A percentile compares a stretch with the other conserved stretches of the same genome.
phyloP scores from a whole-genome alignment of 2,329 filamentous ascomycete species.

The Fusarium sp. region DNA sequence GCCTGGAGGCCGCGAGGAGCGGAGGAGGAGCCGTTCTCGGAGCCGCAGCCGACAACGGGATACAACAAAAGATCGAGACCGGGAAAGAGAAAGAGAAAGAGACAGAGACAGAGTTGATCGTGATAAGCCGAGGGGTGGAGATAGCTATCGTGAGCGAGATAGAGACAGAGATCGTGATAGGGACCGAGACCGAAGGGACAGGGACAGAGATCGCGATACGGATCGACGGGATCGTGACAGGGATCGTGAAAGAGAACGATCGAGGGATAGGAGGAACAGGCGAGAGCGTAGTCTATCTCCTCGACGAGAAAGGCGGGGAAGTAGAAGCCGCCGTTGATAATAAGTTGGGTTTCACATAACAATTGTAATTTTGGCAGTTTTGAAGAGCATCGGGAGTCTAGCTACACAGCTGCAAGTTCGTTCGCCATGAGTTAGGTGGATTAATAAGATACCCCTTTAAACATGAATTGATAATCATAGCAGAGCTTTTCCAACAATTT shows the following conservation, averaged over 20 bases:
- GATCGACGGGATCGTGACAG: slow-evolving; percentile 41
- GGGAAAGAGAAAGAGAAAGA: slow-evolving; percentile 36
- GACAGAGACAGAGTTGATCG: slow-evolving; percentile 39
- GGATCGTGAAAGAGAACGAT: slow-evolving; percentile 33
- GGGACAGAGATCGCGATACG: slow-evolving; percentile 48
- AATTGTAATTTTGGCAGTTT: not conserved
- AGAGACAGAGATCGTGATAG: slow-evolving; percentile 45
- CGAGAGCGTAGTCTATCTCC: slow-evolving; percentile 48
- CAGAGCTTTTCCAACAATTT: not conserved
- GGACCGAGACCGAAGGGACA: slow-evolving; percentile 48
- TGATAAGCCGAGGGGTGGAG: slow-evolving; percentile 41
- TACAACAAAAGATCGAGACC: slow-evolving; percentile 45
- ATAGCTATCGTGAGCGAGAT: slow-evolving; percentile 30
- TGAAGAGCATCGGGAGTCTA: not conserved
- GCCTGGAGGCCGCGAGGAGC: slow-evolving; percentile 56
- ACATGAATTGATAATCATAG: not conserved
- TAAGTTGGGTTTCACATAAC: slow-evolving; percentile 25
- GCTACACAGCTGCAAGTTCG: not conserved
- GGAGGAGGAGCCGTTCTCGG: slow-evolving; percentile 50
- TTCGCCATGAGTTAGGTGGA: not conserved
- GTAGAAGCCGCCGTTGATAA: slow-evolving; percentile 54
- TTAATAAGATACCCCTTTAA: slow-evolving; percentile 35
- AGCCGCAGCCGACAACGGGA: slow-evolving; percentile 50
- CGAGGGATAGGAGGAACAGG: slow-evolving; percentile 39
- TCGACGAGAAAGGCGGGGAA: slow-evolving; percentile 52